Percentiles rank a stretch among this genome's conserved stretches.
phyloP scores from a whole-genome alignment of 2,329 filamentous ascomycete genomes.

The Fusarium austroafricanum region DNA sequence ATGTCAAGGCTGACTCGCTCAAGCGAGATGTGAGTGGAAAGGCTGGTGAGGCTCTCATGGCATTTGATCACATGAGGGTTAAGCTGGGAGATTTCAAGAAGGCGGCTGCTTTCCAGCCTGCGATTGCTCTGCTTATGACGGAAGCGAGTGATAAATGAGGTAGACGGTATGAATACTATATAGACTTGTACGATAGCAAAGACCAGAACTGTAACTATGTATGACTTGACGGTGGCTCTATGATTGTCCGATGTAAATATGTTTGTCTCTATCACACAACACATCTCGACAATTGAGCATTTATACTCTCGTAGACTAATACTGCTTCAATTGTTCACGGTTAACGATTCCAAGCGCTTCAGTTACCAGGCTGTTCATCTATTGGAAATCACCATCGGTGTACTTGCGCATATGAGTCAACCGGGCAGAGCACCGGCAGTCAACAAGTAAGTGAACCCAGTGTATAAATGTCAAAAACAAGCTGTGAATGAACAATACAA shows the following conservation, averaged over 20 bases:
- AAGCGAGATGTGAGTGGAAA: constrained; percentile 49
- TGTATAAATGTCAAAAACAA: too few relatives aligned
- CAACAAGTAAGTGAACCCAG: too few relatives aligned
- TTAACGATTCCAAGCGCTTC: too few relatives aligned
- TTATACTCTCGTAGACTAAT: too few relatives aligned
- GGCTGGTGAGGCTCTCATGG: constrained; percentile 68
- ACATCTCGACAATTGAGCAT: too few relatives aligned
- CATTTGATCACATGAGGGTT: constrained; percentile 83
- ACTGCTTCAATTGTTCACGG: too few relatives aligned
- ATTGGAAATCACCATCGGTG: too few relatives aligned
- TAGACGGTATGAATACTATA: background rate
- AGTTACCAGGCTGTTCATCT: too few relatives aligned
- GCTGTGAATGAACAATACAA: too few relatives aligned
- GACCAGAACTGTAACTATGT: background rate
- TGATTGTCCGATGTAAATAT: background rate
- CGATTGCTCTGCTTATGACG: constrained; percentile 37
- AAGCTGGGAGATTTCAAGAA: constrained; percentile 76
- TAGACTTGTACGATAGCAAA: constrained; percentile 3
- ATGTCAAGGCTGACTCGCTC: constrained; percentile 71
- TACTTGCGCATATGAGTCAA: too few relatives aligned
- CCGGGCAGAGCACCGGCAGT: background rate
- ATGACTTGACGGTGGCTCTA: background rate
- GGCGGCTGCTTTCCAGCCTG: constrained; percentile 58
- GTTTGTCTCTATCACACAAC: too few relatives aligned
- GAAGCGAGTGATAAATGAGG: constrained; percentile 29